Base-by-base conservation (phyloP, 495 filamentous ascomycete species). In the Hyphodiscus hymeniophilus region DNA sequence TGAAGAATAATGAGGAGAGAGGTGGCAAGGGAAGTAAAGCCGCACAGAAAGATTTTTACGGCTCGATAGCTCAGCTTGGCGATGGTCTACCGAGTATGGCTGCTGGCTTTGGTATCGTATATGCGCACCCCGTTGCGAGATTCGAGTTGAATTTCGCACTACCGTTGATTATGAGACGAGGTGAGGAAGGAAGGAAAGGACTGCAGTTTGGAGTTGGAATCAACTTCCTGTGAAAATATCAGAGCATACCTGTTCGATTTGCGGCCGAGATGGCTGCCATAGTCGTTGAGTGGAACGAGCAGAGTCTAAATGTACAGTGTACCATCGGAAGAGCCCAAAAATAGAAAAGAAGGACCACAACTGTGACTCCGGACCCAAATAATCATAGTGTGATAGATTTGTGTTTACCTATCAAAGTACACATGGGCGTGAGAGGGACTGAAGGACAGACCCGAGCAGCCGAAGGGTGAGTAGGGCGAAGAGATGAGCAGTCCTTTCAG, bases 141-240 rank as follows among this genome's bases (percentile, higher is more conserved):
- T 95, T 98, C 56, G 92, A 98, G 71, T 66, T 98, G 48, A 97
- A 96, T 60, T 95, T 97, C 62, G 87, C 84, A 50, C 61, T 98
- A 38, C 92, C 92, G 4, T 58, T 98, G 45, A 86, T 91, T 23
- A 56, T 85, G 54, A 74, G 92, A 42, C 77, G 71, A 55, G 87
- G 84, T 10, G 92, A 98, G 65, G 83, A 90, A 56, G 82, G 76
- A 15, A 76, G 92, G 35, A 98, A 98, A 68, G 92, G 92, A 7
- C 54, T 99, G 54, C 84, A 89, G 60, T 80, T 99, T 58, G 92
- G 92, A 11, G 84, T 99, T 26, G 92, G 92, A 21, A 88, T 97
- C 53, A 94, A 80, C 61, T 95, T 97, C 63, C 66, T 96, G 66
- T 98, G 82, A 30, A 26, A 12, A 8, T 10, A n/a, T 17, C 6